Evolutionary conservation across 2,329 filamentous ascomycete species (phyloP).

Genomic region (Helicocarpus griseus): DNA sequence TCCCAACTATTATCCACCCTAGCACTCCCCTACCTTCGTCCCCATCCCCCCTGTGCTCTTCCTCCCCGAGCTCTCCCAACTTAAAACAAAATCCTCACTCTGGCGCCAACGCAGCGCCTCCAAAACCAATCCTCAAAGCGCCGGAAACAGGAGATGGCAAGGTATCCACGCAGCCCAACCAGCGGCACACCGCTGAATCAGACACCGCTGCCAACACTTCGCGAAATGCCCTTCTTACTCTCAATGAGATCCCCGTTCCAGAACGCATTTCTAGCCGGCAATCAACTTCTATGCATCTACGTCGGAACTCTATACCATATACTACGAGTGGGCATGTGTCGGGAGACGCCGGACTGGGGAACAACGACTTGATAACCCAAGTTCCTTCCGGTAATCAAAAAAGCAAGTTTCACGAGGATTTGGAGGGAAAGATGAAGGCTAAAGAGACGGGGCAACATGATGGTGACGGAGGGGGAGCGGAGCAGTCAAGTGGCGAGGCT

Average conservation of each 20-base stretch:
- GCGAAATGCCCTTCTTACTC: slow-evolving; percentile 4
- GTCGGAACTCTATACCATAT: not conserved
- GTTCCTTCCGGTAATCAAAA: not conserved
- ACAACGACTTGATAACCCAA: too few relatives aligned
- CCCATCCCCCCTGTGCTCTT: not conserved
- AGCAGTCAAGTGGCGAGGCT: not conserved
- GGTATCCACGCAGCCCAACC: not conserved
- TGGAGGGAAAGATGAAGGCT: not conserved
- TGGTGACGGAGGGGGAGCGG: not conserved
- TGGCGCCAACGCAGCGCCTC: not conserved
- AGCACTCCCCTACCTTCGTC: not conserved
- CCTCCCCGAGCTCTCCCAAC: not conserved
- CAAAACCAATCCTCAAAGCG: not conserved
- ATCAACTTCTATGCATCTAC: not conserved
- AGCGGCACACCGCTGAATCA: not conserved
- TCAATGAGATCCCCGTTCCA: not conserved
- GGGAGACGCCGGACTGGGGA: too few relatives aligned
- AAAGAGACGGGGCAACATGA: not conserved
- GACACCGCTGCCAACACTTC: slow-evolving; percentile 7
- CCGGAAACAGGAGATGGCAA: not conserved
- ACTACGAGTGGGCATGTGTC: too few relatives aligned
- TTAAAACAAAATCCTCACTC: not conserved
- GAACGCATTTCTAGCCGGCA: not conserved
- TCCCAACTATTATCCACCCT: slow-evolving; percentile 3
- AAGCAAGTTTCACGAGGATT: not conserved